A percentile compares a stretch with the other conserved stretches of the same genome.
These are phyloP conservation scores for Lanmaoa rubissima DNA, from an alignment of 768 basidiomycete species.

Conservation along the genomic window DNA sequence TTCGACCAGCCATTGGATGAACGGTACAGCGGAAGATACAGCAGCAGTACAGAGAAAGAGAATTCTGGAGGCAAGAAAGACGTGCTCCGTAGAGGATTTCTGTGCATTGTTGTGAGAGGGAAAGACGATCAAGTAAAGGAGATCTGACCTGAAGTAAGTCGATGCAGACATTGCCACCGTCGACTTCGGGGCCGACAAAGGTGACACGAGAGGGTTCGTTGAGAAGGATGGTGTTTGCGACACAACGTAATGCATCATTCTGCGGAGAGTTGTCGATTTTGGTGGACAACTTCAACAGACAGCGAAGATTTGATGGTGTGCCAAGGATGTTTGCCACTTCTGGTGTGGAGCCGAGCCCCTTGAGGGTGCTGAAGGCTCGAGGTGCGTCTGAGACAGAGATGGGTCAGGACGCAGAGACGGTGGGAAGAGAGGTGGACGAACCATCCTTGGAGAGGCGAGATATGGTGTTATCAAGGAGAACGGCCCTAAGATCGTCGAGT, in stretches of 20 bases:
- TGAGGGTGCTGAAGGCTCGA: constrained; percentile 66
- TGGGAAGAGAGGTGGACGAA: constrained; percentile 28
- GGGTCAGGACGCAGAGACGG: not conserved
- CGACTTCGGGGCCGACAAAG: constrained; percentile 56
- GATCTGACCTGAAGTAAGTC: constrained; percentile 54
- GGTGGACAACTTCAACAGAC: constrained; percentile 49
- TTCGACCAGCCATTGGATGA: constrained; percentile 62
- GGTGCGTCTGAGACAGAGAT: constrained; percentile 51
- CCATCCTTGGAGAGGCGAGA: constrained; percentile 55
- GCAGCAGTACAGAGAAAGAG: constrained; percentile 72
- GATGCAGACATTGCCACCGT: constrained; percentile 58
- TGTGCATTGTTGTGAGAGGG: constrained; percentile 27
- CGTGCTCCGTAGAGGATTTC: constrained; percentile 64
- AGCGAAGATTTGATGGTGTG: constrained; percentile 51
- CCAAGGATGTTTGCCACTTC: constrained; percentile 64
- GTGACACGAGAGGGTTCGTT: constrained; percentile 58
- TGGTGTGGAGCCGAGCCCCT: constrained; percentile 70
- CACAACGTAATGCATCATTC: constrained; percentile 68
- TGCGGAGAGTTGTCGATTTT: constrained; percentile 57
- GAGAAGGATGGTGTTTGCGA: constrained; percentile 79
- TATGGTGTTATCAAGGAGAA: constrained; percentile 37
- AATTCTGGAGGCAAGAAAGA: constrained; percentile 74
- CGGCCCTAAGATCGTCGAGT: constrained; percentile 54
- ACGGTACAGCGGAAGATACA: constrained; percentile 40
- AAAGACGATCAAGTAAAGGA: constrained; percentile 12